Evolutionary conservation across 2,329 filamentous ascomycete species (phyloP).

Genomic region (Sporothrix brunneoviolacea): DNA sequence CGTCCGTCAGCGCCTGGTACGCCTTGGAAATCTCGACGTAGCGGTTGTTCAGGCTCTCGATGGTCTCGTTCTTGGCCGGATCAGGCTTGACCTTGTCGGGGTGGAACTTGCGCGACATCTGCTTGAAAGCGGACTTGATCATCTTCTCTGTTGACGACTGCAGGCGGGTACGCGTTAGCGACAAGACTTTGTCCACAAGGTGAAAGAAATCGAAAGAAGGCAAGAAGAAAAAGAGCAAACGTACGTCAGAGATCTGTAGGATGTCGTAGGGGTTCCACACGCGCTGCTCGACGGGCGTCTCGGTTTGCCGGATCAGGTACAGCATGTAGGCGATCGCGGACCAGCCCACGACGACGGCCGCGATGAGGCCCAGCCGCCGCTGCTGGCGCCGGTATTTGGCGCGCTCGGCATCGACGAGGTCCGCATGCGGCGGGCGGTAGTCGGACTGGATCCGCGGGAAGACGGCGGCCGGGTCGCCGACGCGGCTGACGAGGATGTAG

Average conservation of each 20-base stretch:
- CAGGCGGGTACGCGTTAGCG: background rate
- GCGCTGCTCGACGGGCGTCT: slow-evolving; percentile 58
- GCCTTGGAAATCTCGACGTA: slow-evolving; percentile 97
- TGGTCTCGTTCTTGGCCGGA: slow-evolving; percentile 78
- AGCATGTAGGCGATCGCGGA: slow-evolving; percentile 80
- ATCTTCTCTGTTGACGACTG: slow-evolving; percentile 78
- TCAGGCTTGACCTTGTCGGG: slow-evolving; percentile 90
- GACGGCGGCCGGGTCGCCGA: slow-evolving; percentile 68
- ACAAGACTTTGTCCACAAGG: background rate
- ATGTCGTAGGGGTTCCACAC: slow-evolving; percentile 98
- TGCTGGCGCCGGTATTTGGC: slow-evolving; percentile 85
- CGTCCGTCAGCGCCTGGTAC: slow-evolving; percentile 95
- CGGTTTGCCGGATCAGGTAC: slow-evolving; percentile 79
- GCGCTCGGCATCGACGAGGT: slow-evolving; percentile 75
- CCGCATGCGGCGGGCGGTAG: slow-evolving; percentile 75
- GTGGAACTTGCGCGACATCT: slow-evolving; percentile 77
- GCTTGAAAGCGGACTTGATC: slow-evolving; percentile 88
- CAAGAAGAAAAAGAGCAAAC: background rate
- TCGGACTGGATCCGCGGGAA: slow-evolving; percentile 76
- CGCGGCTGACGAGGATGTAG: slow-evolving; percentile 77
- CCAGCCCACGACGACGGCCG: slow-evolving; percentile 74
- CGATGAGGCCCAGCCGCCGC: slow-evolving; percentile 75
- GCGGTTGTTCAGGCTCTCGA: slow-evolving; percentile 73
- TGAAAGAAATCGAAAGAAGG: background rate
- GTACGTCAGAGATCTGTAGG: slow-evolving; percentile 71